phyloP scores from a whole-genome alignment of 1,284 basidiomycete species.

The Moniliophthora roreri region DNA sequence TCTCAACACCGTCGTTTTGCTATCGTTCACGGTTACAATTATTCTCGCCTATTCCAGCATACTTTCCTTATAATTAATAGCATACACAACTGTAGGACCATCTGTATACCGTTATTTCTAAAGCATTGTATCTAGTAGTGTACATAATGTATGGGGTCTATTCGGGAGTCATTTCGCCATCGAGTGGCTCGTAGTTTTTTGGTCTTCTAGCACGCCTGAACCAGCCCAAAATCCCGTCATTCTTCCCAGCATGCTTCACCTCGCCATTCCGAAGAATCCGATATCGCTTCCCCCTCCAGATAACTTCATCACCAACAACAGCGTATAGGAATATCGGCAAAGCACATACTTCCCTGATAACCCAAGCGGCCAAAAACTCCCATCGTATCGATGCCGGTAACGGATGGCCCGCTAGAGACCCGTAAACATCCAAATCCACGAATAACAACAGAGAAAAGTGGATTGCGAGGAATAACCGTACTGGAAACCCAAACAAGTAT shows the following conservation, averaged over 20 bases:
- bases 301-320: constrained; percentile 76
- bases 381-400: constrained; percentile 47
- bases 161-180: constrained; percentile 28
- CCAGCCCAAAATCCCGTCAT: constrained; percentile 18
- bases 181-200: constrained; percentile 28
- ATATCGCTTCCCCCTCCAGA: constrained; percentile 80
- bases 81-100: background rate
- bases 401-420: constrained; percentile 71
- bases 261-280: constrained; percentile 66
- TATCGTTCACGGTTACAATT: background rate
- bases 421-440: constrained; percentile 74
- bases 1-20: background rate
- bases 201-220: constrained; percentile 16
- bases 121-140: constrained; percentile 3
- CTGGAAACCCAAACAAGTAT: constrained; percentile 52
- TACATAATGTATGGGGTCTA: constrained; percentile 13
- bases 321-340: constrained; percentile 85
- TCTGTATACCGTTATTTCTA: background rate
- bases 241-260: constrained; percentile 32
- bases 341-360: constrained; percentile 73
- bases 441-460: constrained; percentile 61
- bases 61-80: background rate
- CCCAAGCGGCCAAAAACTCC: constrained; percentile 78
- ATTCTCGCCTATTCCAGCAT: background rate
- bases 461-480: constrained; percentile 53